Evolutionary conservation across 2,329 filamentous ascomycete genomes (phyloP).

Genomic region (Trichophaea hybrida): DNA sequence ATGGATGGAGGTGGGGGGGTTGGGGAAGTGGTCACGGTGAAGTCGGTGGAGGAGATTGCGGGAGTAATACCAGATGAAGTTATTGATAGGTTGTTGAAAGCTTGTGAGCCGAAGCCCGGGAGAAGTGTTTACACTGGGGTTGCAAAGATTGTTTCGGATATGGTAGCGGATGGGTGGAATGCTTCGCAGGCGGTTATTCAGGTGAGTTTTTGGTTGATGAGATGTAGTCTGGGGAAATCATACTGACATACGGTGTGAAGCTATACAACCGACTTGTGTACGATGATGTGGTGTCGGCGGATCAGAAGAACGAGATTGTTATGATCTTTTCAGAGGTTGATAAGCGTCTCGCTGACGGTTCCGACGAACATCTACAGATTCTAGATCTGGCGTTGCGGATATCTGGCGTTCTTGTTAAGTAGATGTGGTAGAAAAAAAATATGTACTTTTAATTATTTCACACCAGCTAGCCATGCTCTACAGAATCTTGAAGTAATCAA

Average conservation of each 20-base stretch:
- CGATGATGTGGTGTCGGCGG: constrained; percentile 69
- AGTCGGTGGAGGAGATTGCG: constrained; percentile 83
- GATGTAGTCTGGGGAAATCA: background rate
- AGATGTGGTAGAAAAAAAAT: background rate
- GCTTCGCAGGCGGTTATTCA: constrained; percentile 75
- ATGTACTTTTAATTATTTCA: background rate
- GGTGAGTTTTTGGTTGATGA: constrained; percentile 35
- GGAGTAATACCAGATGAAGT: constrained; percentile 73
- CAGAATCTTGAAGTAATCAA: background rate
- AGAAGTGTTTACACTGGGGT: constrained; percentile 53
- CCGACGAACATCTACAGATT: constrained; percentile 86
- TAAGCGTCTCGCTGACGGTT: constrained; percentile 84
- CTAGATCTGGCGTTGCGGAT: constrained; percentile 73
- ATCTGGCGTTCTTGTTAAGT: constrained; percentile 49
- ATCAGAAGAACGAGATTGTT: constrained; percentile 81
- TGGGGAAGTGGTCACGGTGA: constrained; percentile 49
- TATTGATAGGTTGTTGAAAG: constrained; percentile 53
- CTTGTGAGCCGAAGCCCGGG: constrained; percentile 57
- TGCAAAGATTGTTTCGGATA: constrained; percentile 66
- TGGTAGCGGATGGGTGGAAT: constrained; percentile 95
- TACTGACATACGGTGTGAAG: constrained; percentile 31
- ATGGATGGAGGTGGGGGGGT: constrained; percentile 36
- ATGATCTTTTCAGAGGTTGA: constrained; percentile 85
- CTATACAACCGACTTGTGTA: constrained; percentile 70
- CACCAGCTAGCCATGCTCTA: no score